Evolutionary conservation across 2,329 filamentous ascomycete genomes (phyloP), one percentile per base, ranked within the genome.

Genomic region (Hymenoscyphus fraxineus): DNA sequence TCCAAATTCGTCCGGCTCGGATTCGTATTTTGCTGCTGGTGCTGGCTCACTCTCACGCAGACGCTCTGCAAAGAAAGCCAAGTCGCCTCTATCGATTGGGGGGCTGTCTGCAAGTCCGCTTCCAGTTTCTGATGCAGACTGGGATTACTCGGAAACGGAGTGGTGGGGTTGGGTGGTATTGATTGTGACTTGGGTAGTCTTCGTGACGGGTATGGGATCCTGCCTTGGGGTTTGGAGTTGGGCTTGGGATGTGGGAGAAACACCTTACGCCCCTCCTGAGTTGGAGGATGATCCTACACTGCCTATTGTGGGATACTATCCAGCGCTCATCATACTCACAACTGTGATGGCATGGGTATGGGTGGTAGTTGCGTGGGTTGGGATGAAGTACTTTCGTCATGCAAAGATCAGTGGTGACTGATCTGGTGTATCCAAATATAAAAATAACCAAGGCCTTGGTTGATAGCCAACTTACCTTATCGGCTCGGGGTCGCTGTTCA

Each of bases 351-450:
- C 93, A 19, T 99, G 95, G 95, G 92, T 98, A 6, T 99, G 95
- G 95, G 95, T 98, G 19, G 87, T 97, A 13, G 88, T 96, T 64
- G 95, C 96, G 12, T 99, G 95, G 95, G 89, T 98, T 59, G 95
- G 95, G 31, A 98, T 99, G 94, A 99, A 99, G 77, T 98, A 98
- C 77, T 99, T 99, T 75, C 88, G 93, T 71, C 95, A 99, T 81
- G 94, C 95, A 40, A 97, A 97, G 80, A 96, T 98, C 55, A 76
- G 72, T 67, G 74, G 74, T n/a, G 74, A 76, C 64, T 76, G 70
- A 74, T 57, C 1, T 58, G 19, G n/a, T 22, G 27, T 3, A 27
- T 27, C 27, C 27, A 27, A 27, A 51, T 27, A 51, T 51, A 51
- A 51, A 51, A 51, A 22, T 51, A n/a, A 27, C 44, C n/a, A 19